These are phyloP conservation scores for Actinomortierella ambigua DNA, from an alignment of 371 early-diverging fungal genomes.

Conservation along the genomic window DNA sequence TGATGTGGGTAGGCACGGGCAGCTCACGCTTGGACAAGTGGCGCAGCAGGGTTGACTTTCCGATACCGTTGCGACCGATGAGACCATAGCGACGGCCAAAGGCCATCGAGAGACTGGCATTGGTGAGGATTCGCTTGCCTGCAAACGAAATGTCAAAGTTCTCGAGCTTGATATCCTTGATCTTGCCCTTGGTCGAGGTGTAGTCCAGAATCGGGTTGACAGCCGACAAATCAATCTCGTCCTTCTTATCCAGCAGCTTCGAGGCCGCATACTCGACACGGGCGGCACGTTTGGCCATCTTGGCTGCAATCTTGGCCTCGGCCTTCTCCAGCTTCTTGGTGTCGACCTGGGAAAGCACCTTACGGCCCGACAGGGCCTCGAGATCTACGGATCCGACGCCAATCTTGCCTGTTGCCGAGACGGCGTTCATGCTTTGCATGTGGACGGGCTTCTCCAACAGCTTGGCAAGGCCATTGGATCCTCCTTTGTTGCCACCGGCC, in stretches of 20 bases:
- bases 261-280: slow-evolving; percentile 78
- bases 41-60: slow-evolving; percentile 96
- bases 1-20: slow-evolving; percentile 84
- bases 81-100: slow-evolving; percentile 97
- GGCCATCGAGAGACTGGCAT: slow-evolving; percentile 81
- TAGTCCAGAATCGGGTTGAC: slow-evolving; percentile 88
- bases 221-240: slow-evolving; percentile 69
- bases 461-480: slow-evolving; percentile 37
- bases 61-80: slow-evolving; percentile 98
- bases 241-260: slow-evolving; percentile 72
- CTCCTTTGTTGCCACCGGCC: slow-evolving; percentile 35
- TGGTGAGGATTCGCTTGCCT: slow-evolving; percentile 91
- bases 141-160: slow-evolving; percentile 96
- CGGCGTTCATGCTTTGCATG: slow-evolving; percentile 57
- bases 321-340: slow-evolving; percentile 90
- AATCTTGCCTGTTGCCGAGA: slow-evolving; percentile 62
- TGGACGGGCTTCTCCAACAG: slow-evolving; percentile 62
- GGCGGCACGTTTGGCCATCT: slow-evolving; percentile 82
- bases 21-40: slow-evolving; percentile 93
- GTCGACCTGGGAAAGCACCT: slow-evolving; percentile 87
- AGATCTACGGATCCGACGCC: slow-evolving; percentile 60
- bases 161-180: slow-evolving; percentile 94
- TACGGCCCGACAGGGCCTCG: slow-evolving; percentile 68
- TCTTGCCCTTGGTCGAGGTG: slow-evolving; percentile 81
- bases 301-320: slow-evolving; percentile 90